phyloP scores from a whole-genome alignment of 164 flowering plant species.

The Chimonanthus praecox region DNA sequence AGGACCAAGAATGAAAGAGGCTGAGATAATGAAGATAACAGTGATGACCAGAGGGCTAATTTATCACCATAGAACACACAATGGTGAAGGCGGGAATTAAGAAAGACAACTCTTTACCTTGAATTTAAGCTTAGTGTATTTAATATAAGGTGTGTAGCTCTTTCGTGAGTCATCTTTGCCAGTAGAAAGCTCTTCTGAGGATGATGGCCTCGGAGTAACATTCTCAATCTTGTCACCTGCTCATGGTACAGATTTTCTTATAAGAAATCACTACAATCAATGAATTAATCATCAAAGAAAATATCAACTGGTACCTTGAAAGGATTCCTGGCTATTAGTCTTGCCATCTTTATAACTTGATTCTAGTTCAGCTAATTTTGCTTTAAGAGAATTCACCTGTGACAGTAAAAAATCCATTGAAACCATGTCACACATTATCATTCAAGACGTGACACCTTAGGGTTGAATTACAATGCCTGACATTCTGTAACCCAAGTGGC shows the following conservation, averaged over 20 bases:
- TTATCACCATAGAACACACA: background rate
- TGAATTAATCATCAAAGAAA: slow-evolving; percentile 1
- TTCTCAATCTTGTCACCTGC: slow-evolving; percentile 27
- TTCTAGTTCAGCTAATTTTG: slow-evolving; percentile 54
- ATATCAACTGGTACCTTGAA: slow-evolving; percentile 20
- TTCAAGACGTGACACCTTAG: too few relatives aligned
- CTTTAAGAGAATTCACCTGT: slow-evolving; percentile 62
- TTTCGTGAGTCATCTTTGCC: slow-evolving; percentile 29
- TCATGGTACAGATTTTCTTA: slow-evolving; percentile 4
- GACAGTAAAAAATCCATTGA: background rate
- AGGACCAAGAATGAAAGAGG: background rate
- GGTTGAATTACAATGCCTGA: too few relatives aligned
- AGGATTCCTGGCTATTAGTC: slow-evolving; percentile 18
- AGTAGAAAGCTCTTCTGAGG: slow-evolving; percentile 11
- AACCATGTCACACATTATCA: too few relatives aligned
- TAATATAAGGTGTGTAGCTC: slow-evolving; percentile 66
- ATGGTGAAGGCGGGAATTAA: background rate
- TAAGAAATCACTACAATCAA: slow-evolving; percentile 4
- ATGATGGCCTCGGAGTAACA: slow-evolving; percentile 17
- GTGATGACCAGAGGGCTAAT: background rate
- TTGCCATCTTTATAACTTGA: slow-evolving; percentile 12
- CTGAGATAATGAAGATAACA: background rate
- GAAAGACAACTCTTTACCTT: slow-evolving; percentile 37
- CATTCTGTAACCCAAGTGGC: too few relatives aligned
- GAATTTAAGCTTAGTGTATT: slow-evolving; percentile 85